A percentile compares a stretch with the other conserved stretches of the same genome.
These are phyloP conservation scores for Persicaria maculosa DNA, from an alignment of 148 eudicot species.

Conservation along the genomic window DNA sequence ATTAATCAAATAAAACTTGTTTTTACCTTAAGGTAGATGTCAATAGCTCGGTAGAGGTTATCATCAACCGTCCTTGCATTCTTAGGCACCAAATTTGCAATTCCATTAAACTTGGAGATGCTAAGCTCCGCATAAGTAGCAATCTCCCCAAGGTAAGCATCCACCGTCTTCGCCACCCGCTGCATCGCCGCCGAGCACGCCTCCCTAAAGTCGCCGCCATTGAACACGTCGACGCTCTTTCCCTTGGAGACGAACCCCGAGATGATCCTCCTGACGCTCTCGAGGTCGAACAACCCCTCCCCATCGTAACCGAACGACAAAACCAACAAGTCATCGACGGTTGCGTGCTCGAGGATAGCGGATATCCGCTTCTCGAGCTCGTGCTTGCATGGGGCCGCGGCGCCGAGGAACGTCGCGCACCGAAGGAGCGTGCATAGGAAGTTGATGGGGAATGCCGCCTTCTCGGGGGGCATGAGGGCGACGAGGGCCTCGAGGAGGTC, in stretches of 20 bases:
- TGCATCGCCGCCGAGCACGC: constrained; percentile 54
- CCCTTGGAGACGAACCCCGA: constrained; percentile 77
- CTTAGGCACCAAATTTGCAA: constrained; percentile 84
- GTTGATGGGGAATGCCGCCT: constrained; percentile 57
- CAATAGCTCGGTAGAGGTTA: constrained; percentile 85
- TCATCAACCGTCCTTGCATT: constrained; percentile 69
- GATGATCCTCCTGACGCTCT: constrained; percentile 73
- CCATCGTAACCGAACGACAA: constrained; percentile 71
- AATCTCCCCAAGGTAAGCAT: constrained; percentile 74
- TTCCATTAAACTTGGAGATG: constrained; percentile 83
- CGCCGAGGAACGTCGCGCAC: constrained; percentile 52
- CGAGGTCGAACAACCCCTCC: constrained; percentile 65
- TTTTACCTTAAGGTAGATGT: constrained; percentile 80
- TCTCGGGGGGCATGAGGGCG: constrained; percentile 59
- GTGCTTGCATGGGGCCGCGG: constrained; percentile 34
- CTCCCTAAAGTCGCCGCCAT: constrained; percentile 65
- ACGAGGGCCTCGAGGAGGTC: constrained; percentile 52
- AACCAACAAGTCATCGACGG: constrained; percentile 72
- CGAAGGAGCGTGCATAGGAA: constrained; percentile 81
- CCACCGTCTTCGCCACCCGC: constrained; percentile 78
- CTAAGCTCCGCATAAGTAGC: constrained; percentile 60
- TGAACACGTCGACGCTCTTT: constrained; percentile 78
- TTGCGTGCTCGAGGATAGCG: constrained; percentile 59
- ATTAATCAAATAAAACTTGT: neutral
- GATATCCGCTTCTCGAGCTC: constrained; percentile 80